Evolutionary conservation across 352 stramenopile genomes (phyloP).

Genomic region (Phytophthora constricta): DNA sequence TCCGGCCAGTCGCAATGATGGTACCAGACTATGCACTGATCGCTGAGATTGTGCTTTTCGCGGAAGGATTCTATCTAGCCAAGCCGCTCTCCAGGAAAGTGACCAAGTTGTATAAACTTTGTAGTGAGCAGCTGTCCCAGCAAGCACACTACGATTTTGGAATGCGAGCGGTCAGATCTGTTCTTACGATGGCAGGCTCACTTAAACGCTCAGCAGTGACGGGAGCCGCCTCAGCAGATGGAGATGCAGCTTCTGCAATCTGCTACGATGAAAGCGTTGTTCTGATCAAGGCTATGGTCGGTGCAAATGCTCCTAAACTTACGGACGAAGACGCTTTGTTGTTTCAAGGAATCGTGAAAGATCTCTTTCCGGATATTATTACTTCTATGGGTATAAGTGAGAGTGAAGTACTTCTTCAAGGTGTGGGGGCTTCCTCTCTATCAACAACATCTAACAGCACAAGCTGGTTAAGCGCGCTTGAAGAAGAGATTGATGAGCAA

Average conservation of each 20-base stretch:
- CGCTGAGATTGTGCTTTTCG: conserved; percentile 84
- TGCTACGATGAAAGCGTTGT: conserved; percentile 68
- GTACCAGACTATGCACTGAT: conserved; percentile 88
- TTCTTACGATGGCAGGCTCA: conserved; percentile 79
- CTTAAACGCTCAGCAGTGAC: conserved; percentile 50
- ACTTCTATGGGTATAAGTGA: conserved; percentile 21
- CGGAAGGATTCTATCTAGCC: conserved; percentile 76
- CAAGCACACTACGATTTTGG: conserved; percentile 91
- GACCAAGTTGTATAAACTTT: conserved; percentile 84
- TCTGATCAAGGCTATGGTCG: conserved; percentile 94
- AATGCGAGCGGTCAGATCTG: conserved; percentile 85
- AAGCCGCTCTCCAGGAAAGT: conserved; percentile 74
- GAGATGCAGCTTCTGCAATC: conserved; percentile 12
- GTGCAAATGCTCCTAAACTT: conserved; percentile 93
- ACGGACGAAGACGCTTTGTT: conserved; percentile 87
- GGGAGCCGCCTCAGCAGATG: neutral
- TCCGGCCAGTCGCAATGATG: conserved; percentile 91
- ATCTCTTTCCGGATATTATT: conserved; percentile 82
- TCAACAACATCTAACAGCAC: neutral
- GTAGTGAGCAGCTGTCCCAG: conserved; percentile 84
- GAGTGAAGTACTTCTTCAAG: conserved; percentile 25
- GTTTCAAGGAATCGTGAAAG: conserved; percentile 89
- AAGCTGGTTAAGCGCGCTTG: conserved; percentile 57
- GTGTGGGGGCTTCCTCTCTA: conserved; percentile 19
- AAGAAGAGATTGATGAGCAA: conserved; percentile 83